These are phyloP conservation scores for Fusarium pininemorale DNA, from an alignment of 2,329 filamentous ascomycete species.

Conservation along the genomic window DNA sequence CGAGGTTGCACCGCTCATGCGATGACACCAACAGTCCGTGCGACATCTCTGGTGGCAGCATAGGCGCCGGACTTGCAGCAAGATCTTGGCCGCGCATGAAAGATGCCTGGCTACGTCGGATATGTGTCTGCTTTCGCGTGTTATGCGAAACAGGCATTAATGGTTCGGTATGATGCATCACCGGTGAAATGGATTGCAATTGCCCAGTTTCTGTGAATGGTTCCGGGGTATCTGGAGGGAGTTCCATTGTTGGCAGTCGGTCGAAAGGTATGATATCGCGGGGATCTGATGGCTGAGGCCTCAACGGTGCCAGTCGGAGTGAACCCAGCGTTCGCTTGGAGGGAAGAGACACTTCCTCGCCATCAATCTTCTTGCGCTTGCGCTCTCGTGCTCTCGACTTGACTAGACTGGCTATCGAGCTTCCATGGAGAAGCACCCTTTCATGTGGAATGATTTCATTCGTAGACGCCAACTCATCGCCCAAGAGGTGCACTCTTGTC, in stretches of 20 bases:
- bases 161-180: constrained; percentile 24
- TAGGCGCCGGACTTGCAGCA: constrained; percentile 36
- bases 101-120: background rate
- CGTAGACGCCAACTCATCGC: background rate
- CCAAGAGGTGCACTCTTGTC: background rate
- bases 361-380: constrained; percentile 58
- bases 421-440: constrained; percentile 22
- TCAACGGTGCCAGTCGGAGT: constrained; percentile 44
- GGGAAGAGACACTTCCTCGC: constrained; percentile 47
- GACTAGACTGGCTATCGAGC: constrained; percentile 62
- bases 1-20: constrained; percentile 7
- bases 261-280: constrained; percentile 22
- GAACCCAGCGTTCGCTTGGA: constrained; percentile 22
- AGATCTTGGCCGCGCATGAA: constrained; percentile 33
- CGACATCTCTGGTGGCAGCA: constrained; percentile 31
- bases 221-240: constrained; percentile 4
- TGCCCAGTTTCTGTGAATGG: constrained; percentile 32
- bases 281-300: constrained; percentile 33
- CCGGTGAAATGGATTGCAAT: constrained; percentile 27
- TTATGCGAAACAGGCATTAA: constrained; percentile 47
- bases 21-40: constrained; percentile 19
- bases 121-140: constrained; percentile 31
- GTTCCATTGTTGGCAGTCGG: constrained; percentile 36
- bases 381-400: constrained; percentile 59
- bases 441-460: constrained; percentile 7